These are phyloP conservation scores for Austropuccinia psidii DNA, from an alignment of 1,284 basidiomycete species.

Conservation along the genomic window DNA sequence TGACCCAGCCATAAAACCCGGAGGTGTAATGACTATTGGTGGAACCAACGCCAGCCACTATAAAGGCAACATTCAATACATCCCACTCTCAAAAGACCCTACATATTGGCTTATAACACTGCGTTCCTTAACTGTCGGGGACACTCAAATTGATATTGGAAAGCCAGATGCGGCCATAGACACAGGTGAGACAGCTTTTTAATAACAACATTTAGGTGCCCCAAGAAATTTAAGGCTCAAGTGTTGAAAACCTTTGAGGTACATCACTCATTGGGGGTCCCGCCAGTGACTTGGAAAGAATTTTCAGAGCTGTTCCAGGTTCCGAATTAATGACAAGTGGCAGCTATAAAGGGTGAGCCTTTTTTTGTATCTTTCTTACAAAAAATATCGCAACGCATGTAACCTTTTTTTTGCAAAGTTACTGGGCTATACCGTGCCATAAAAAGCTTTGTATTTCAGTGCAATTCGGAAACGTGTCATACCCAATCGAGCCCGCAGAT, in stretches of 20 bases:
- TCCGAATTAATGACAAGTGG: slow-evolving; percentile 9
- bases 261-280: slow-evolving; percentile 35
- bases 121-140: slow-evolving; percentile 14
- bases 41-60: slow-evolving; percentile 25
- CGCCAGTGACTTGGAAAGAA: slow-evolving; percentile 8
- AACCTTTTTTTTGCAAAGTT: neutral
- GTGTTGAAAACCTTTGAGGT: neutral
- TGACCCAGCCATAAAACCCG: slow-evolving; percentile 15
- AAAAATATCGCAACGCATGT: neutral
- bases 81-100: slow-evolving; percentile 33
- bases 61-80: slow-evolving; percentile 24
- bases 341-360: slow-evolving; percentile 22
- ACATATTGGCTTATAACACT: slow-evolving; percentile 35
- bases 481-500: slow-evolving; percentile 26
- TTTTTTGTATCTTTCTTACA: neutral
- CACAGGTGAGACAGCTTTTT: neutral
- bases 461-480: slow-evolving; percentile 31
- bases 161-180: slow-evolving; percentile 33
- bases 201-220: neutral
- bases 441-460: slow-evolving; percentile 13
- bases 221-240: neutral
- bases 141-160: slow-evolving; percentile 17
- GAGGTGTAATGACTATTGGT: slow-evolving; percentile 36
- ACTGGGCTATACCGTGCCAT: slow-evolving; percentile 33
- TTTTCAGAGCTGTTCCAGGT: slow-evolving; percentile 21